Evolutionary conservation across 208 protist genomes (phyloP), one percentile per base, ranked within the genome.

Genomic region (Trypanosoma cruzi): DNA sequence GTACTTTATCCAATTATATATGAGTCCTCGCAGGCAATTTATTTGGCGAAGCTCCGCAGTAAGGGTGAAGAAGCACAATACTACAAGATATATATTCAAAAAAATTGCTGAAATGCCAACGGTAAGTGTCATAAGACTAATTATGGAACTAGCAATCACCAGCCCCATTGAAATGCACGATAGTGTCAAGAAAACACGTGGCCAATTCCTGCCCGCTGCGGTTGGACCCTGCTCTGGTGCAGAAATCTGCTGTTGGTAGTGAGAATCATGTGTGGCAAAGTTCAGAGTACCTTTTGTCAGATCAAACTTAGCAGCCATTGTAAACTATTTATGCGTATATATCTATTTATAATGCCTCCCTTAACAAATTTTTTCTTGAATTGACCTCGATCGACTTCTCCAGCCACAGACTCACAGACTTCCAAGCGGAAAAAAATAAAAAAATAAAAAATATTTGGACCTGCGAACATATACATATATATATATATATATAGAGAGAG

Each of bases 41-140:
- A 93, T 82, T 68, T 91, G 84, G 20, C 89, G 79, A 48, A 94
- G 36, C 75, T 96, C 88, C 1, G 85, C 82, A 0, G 82, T 80
- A 22, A 96, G 50, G 54, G 73, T 80, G 26, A 94, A 72, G 22
- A 96, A 75, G 13, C 69, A 59, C 56, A 96, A 88, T 53, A 91
- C 42, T 1, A 93, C 53, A 36, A 85, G 81, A 67, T 92, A 94
- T 5, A 92, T 29, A 20, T 75, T 57, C 16, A 75, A 65, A 48
- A 75, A 69, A 22, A 55, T 34, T n/a, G 50, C 20, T 20, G 70
- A 68, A 10, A 65, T 11, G 28, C 52, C 36, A 34, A 58, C 24
- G 26, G 24, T 64, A n/a, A 59, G 34, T 0, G 55, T 52, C 4
- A 75, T 36, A 0, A 68, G 6, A 28, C 32, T 44, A 7, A 75